Evolutionary conservation across 2,329 filamentous ascomycete genomes (phyloP), one percentile per base, ranked within the genome.

Genomic region (Fusarium sacchari): DNA sequence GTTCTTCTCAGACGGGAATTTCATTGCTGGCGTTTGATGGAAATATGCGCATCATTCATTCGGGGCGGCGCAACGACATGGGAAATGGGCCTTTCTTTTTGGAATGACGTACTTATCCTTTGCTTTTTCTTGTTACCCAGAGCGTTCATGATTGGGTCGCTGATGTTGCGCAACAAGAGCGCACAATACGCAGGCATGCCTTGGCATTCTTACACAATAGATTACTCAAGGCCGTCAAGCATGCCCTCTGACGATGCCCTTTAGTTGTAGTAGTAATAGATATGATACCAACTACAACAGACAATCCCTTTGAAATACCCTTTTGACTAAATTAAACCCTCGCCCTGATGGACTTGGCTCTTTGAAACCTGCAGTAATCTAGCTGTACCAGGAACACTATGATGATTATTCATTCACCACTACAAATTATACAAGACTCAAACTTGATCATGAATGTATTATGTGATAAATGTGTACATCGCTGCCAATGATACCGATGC

Each of bases 211-310:
- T 42, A 70, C 57, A 61, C 47, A 68, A 65, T 77, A 77, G 76
- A 78, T 69, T 53, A 67, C 63, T 68, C 58, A 39, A 67, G 72
- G 72, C 65, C 63, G 72, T 73, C 67, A 71, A 69, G 57, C 40
- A 71, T 60, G 60, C 66, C 44, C 62, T 65, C 55, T 66, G 75
- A 67, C 70, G 62, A 67, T 65, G 69, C 66, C 69, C 66, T 62
- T 62, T 78, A 78, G 68, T 78, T 69, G 67, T 78, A 78, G 75
- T 77, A 71, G 60, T 79, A 79, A 79, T 79, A 78, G 56, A 78
- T 57, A 76, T 67, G 75, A 77, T 77, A 78, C 66, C 50, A 74
- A 47, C 64, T 50, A 47, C 28, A n/a, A 36, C 57, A 32, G 14
- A 42, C 57, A 30, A 42, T 22, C 8, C 22, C 9, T 49, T 44